Base-by-base conservation (phyloP, 164 flowering plant genomes). In the Vitis rupestris region DNA sequence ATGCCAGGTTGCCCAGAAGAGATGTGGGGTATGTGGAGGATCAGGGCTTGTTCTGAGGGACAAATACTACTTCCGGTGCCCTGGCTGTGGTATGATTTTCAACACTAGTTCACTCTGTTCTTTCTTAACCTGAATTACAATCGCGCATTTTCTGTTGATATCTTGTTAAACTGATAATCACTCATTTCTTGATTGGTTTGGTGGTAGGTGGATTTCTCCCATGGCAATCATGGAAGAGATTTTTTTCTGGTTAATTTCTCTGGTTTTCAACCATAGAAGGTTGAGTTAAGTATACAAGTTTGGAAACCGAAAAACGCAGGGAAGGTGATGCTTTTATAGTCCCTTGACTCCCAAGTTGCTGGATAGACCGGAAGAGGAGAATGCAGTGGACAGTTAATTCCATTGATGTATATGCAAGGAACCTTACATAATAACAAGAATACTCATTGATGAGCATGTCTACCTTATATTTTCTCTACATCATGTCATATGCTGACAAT, bases 211-310 rank as follows among this genome's bases (percentile, higher is more conserved):
- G 98, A 59, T 91, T 91, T 80, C 86, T 91, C n/a, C 98, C 97
- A 13, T 94, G 96, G 97, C 93, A 88, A 75, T 94, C 97, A 9
- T 94, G 98, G 98, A 89, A 79, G 76, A 76, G 96, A 74, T 91
- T 91, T 81, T 91, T 91, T 72, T 78, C 91, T 59, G 97, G 97
- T 63, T 88, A 70, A 81, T 14, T 14, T 52, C n/a, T 19, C 37
- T 48, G 48, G 15, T 27, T 49, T 63, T 49, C 54, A 49, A 37
- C 6, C 44, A 37, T 37, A 37, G 44, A 37, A 37, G 44, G 44
- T 37, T 37, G 44, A 37, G 44, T 37, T 2, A 37, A 37, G 44
- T 37, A 37, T 37, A 37, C 44, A 37, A 37, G 44, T 37, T 6
- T 37, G 44, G 44, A 37, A 37, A 37, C 44, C 44, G 44, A 0